Evolutionary conservation across 2,329 filamentous ascomycete genomes (phyloP), one percentile per base, ranked within the genome.

Genomic region (Botrytis tulipae): DNA sequence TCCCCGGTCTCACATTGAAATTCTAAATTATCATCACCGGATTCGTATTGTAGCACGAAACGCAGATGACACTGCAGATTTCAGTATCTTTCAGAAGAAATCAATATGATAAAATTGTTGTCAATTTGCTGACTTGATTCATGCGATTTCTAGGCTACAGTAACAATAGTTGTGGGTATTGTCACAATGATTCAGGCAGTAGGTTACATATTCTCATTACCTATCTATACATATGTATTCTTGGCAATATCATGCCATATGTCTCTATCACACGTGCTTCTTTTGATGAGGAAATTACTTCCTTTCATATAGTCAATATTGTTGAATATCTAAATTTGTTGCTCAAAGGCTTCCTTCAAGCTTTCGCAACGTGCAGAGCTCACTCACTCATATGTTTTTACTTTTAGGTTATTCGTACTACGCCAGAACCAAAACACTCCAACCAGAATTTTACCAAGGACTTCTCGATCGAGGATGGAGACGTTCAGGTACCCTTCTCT

Each of bases 401-500:
- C 54, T 22, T 42, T 18, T 67, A 75, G 93, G 91, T 78, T 91
- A 87, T 79, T 92, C 90, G 42, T 95, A 94, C 82, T 94, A 93
- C 83, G 88, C 88, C 54, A 85, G 85, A 68, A 86, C 91, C 68
- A 86, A 85, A 62, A 87, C 85, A 37, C 82, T 95, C 78, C 90
- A 86, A 65, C 86, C 90, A 9, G 83, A 84, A 1, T 89, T 93
- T 78, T 96, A 96, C 78, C 91, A 95, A 81, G 84, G 81, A 61
- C 85, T 96, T 54, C 84, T 95, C 62, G 89, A 94, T 81, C 88
- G 92, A 76, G 92, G 91, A 75, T 96, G 92, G 92, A 91, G 93
- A 81, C 87, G 92, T 76, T 94, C 90, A 54, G 90, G 88, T 25
- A 89, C 84, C 42, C 84, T 94, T 14, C 84, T 96, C 67, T 96